phyloP scores from a whole-genome alignment of 169 alveolate species.

The Eimeria sp. region DNA sequence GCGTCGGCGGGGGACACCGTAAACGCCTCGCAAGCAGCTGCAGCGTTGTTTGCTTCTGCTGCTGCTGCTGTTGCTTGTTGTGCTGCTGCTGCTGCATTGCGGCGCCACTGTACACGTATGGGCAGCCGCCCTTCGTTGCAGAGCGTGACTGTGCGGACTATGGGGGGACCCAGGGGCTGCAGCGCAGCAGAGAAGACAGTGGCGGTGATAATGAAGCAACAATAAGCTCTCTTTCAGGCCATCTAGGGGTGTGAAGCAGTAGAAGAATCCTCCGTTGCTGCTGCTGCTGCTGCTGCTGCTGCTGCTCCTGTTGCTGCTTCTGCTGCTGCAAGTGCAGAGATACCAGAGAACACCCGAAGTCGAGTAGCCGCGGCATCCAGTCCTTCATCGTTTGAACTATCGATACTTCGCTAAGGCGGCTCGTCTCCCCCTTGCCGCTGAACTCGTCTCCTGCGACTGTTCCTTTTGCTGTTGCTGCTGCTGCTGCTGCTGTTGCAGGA shows the following conservation, averaged over 20 bases:
- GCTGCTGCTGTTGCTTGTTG: neutral
- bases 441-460: neutral
- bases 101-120: constrained; percentile 48
- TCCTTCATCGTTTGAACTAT: neutral
- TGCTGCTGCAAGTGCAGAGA: neutral
- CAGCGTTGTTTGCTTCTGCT: neutral
- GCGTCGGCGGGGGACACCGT: constrained; percentile 48
- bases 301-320: neutral
- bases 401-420: neutral
- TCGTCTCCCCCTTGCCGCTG: neutral
- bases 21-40: neutral
- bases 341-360: constrained; percentile 42
- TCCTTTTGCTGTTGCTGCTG: neutral
- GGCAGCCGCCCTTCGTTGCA: constrained; percentile 70
- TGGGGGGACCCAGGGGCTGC: constrained; percentile 31
- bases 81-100: constrained; percentile 2
- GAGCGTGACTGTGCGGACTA: constrained; percentile 16
- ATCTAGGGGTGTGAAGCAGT: too few relatives aligned
- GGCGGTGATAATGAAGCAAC: neutral
- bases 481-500: neutral
- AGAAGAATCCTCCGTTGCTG: neutral
- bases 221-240: neutral
- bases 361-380: neutral
- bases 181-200: neutral
- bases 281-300: neutral